phyloP scores from a whole-genome alignment of 805 yeast genomes.

The Starmera quercuum region DNA sequence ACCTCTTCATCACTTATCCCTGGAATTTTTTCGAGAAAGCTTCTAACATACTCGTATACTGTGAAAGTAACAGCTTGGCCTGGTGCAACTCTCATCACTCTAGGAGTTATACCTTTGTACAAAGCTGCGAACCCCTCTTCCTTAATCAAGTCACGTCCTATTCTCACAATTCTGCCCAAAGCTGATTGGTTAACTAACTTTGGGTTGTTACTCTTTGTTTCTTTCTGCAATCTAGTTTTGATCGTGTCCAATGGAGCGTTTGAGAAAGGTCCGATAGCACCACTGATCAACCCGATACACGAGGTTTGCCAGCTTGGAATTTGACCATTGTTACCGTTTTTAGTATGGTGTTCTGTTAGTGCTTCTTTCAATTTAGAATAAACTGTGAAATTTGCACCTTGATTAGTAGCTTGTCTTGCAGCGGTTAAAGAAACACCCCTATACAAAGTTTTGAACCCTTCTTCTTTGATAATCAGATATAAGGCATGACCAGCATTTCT shows the following conservation, averaged over 20 bases:
- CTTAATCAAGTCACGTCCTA: constrained; percentile 70
- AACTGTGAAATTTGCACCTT: constrained; percentile 96
- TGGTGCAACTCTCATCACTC: constrained; percentile 99
- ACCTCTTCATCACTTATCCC: constrained; percentile 20
- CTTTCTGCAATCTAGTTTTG: constrained; percentile 94
- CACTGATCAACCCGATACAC: constrained; percentile 81
- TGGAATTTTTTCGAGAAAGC: constrained; percentile 40
- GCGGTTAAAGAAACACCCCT: constrained; percentile 95
- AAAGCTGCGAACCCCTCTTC: constrained; percentile 87
- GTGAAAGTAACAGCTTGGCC: constrained; percentile 99
- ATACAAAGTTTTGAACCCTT: constrained; percentile 82
- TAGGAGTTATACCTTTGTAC: constrained; percentile 96
- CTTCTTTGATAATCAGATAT: constrained; percentile 77
- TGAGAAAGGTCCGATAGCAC: constrained; percentile 96
- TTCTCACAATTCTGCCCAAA: constrained; percentile 68
- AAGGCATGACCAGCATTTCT: constrained; percentile 90
- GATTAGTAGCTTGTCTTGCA: constrained; percentile 96
- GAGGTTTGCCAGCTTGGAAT: constrained; percentile 95
- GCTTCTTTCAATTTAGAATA: constrained; percentile 76
- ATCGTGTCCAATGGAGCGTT: constrained; percentile 97
- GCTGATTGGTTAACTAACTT: constrained; percentile 44
- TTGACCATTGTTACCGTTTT: constrained; percentile 28
- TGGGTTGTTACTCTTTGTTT: constrained; percentile 46
- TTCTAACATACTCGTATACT: constrained; percentile 84
- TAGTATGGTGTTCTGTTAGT: constrained; percentile 53